Conservation (phyloP, 1,284 basidiomycete species). For the Trametes polyzona region DNA sequence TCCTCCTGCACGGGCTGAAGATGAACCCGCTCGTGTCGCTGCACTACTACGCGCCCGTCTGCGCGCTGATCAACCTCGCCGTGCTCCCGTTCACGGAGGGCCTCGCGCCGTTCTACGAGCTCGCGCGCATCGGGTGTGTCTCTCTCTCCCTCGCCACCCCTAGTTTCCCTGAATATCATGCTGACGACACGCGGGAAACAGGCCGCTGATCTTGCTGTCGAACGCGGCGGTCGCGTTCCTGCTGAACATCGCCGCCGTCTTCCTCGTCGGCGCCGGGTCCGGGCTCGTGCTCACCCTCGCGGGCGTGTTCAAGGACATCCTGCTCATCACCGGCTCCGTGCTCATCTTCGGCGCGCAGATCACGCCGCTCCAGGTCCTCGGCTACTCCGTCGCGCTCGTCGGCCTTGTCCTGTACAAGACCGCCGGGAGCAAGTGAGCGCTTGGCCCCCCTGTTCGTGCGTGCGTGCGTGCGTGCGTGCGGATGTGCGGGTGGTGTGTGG, state of each 20-base stretch:
- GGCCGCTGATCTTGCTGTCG: constrained; percentile 77
- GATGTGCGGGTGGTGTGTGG: no score
- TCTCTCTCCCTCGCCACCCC: background rate
- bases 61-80: constrained; percentile 86
- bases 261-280: constrained; percentile 87
- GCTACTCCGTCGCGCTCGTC: constrained; percentile 82
- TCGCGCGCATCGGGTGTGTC: constrained; percentile 59
- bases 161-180: background rate
- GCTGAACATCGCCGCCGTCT: constrained; percentile 93
- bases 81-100: constrained; percentile 92
- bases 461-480: no score
- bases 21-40: constrained; percentile 97
- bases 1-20: constrained; percentile 93
- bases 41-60: constrained; percentile 97
- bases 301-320: constrained; percentile 94
- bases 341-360: constrained; percentile 81
- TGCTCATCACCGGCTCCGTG: constrained; percentile 90
- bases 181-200: constrained; percentile 5
- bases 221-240: constrained; percentile 92
- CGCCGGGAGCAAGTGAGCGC: constrained; percentile 62
- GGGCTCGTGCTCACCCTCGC: constrained; percentile 92
- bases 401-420: constrained; percentile 85
- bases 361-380: constrained; percentile 86
- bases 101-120: constrained; percentile 81
- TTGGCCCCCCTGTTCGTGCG: background rate